Evolutionary conservation across 2,329 filamentous ascomycete genomes (phyloP), one percentile per base, ranked within the genome.

Genomic region (Rachicladosporium sp.): DNA sequence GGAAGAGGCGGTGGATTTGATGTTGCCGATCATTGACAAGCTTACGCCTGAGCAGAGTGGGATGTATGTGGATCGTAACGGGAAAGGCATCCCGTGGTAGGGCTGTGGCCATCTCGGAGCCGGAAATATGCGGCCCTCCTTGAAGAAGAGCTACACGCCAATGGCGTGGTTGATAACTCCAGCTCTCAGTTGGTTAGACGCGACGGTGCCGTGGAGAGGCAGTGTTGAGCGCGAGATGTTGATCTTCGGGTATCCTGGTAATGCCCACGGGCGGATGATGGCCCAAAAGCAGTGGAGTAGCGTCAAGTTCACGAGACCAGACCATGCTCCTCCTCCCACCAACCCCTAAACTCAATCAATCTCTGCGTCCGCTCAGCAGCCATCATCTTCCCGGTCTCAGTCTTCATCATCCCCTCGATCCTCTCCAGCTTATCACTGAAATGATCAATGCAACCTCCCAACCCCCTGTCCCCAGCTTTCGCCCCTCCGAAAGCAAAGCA

Each of bases 401-500:
- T 77, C 63, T 76, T 75, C 73, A 76, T 76, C 65, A 72, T 67
- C 2, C 53, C 58, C 47, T 73, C 75, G 13, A 93, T 56, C 51
- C 64, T 69, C 46, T 84, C 61, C 45, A 93, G 63, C 66, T 91
- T 93, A 37, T 81, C 79, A 32, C 75, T 74, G 52, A 93, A 85
- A 65, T 93, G 85, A 35, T 73, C 67, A 45, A 93, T 74, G 5
- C 78, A 76, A 35, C 76, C 73, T 31, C 69, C 69, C 68, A 93
- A 63, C 33, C 68, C 71, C 30, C 50, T 49, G 19, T 67, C 64
- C 4, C 56, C 54, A 29, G 59, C 44, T 58, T 71, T 76, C 8
- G 78, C 80, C 0, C 80, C 87, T 0, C 81, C 76, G 57, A 78
- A 95, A 0, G 80, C 78, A 57, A 91, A 88, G 32, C 74, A 76